A percentile compares a stretch with the other conserved stretches of the same genome.
Evolutionary conservation across 331 rosid genomes (phyloP).

Genomic region (Acacia concinna): DNA sequence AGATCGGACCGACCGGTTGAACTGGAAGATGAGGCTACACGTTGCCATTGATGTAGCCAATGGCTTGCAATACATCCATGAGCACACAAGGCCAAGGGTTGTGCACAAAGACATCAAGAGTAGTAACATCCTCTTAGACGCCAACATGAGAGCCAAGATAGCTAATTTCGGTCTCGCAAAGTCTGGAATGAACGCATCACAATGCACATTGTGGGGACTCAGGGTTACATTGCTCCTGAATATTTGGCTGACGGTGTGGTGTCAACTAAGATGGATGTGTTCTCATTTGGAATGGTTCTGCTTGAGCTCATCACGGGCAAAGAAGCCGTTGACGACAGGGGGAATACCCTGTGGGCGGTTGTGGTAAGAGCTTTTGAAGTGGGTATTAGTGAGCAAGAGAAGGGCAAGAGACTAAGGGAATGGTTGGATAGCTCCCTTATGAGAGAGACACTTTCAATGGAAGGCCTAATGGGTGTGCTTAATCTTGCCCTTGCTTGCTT

Average conservation of each 20-base stretch:
- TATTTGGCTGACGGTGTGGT: constrained; percentile 81
- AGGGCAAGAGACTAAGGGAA: constrained; percentile 42
- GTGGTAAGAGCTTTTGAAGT: constrained; percentile 51
- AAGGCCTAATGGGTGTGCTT: constrained; percentile 56
- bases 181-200: constrained; percentile 89
- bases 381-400: constrained; percentile 47
- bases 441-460: constrained; percentile 60
- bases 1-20: constrained; percentile 38
- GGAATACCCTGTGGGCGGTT: constrained; percentile 52
- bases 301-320: constrained; percentile 73
- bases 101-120: constrained; percentile 96
- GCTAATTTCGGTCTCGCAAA: constrained; percentile 92
- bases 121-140: constrained; percentile 84
- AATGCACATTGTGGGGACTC: constrained; percentile 97
- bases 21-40: constrained; percentile 70
- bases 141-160: constrained; percentile 84
- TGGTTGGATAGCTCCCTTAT: constrained; percentile 65
- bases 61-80: constrained; percentile 86
- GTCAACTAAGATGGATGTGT: constrained; percentile 87
- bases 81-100: constrained; percentile 90
- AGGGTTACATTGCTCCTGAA: constrained; percentile 95
- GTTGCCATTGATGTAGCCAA: constrained; percentile 83
- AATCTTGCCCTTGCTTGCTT: constrained; percentile 69
- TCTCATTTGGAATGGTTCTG: constrained; percentile 83
- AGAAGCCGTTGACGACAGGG: constrained; percentile 64